Evolutionary conservation across 352 stramenopile species (phyloP).

Genomic region (Phytophthora boehmeriae): DNA sequence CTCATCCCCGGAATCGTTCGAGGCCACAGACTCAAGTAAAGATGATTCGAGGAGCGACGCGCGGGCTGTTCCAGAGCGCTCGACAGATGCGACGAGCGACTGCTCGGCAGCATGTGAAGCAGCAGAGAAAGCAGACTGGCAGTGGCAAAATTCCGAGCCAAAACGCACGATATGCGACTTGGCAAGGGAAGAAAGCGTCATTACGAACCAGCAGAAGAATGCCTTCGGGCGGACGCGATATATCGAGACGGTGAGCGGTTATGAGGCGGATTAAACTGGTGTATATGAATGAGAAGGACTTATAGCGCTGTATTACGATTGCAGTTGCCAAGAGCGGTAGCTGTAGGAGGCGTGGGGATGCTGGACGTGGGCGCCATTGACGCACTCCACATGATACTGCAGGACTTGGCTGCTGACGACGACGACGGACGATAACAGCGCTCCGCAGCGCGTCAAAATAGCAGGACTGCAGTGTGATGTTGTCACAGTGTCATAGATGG

Average conservation of each 20-base stretch:
- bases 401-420: conserved; percentile 58
- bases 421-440: conserved; percentile 76
- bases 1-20: conserved; percentile 8
- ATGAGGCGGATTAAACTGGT: too few relatives aligned
- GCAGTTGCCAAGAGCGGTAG: conserved; percentile 54
- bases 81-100: conserved; percentile 56
- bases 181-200: conserved; percentile 48
- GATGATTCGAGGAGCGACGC: conserved; percentile 60
- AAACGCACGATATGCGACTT: conserved; percentile 26
- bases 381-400: conserved; percentile 39
- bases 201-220: conserved; percentile 50
- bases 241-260: conserved; percentile 44
- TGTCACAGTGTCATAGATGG: conserved; percentile 2
- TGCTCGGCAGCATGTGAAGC: conserved; percentile 16
- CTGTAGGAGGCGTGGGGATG: conserved; percentile 33
- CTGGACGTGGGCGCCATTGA: conserved; percentile 50
- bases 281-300: conserved; percentile 11
- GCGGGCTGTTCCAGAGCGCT: conserved; percentile 56
- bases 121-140: conserved; percentile 2
- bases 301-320: conserved; percentile 7
- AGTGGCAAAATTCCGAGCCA: conserved; percentile 7
- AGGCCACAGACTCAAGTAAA: conserved; percentile 9
- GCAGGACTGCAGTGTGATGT: conserved; percentile 5
- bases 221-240: conserved; percentile 52
- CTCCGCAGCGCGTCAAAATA: conserved; percentile 39